These are phyloP conservation scores for Lentinula sp. DNA, from an alignment of 768 basidiomycete genomes.

Conservation along the genomic window DNA sequence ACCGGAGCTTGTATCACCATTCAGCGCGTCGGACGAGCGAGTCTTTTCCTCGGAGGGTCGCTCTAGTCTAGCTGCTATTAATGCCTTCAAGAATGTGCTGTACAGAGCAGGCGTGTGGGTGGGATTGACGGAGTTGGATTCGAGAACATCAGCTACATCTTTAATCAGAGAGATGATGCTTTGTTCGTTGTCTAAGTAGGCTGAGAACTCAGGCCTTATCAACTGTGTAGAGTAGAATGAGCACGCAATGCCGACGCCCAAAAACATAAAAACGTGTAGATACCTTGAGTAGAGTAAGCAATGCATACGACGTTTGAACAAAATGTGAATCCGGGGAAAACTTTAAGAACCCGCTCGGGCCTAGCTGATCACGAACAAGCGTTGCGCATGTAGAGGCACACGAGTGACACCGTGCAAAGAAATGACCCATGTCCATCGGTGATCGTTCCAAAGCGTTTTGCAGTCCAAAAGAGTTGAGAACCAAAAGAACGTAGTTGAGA, in stretches of 20 bases:
- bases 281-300: slow-evolving; percentile 89
- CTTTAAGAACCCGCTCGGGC: slow-evolving; percentile 67
- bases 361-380: slow-evolving; percentile 74
- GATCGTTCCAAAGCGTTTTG: slow-evolving; percentile 89
- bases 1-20: background rate
- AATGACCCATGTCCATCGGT: slow-evolving; percentile 70
- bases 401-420: slow-evolving; percentile 74
- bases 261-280: slow-evolving; percentile 5
- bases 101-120: slow-evolving; percentile 90
- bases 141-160: slow-evolving; percentile 78
- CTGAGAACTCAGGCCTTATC: slow-evolving; percentile 77
- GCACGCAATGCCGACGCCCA: background rate
- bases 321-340: slow-evolving; percentile 90
- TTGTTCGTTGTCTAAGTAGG: slow-evolving; percentile 69
- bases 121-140: slow-evolving; percentile 68
- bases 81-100: slow-evolving; percentile 72
- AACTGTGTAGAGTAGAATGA: slow-evolving; percentile 37
- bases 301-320: slow-evolving; percentile 89
- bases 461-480: slow-evolving; percentile 92
- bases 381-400: slow-evolving; percentile 65
- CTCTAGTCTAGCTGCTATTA: slow-evolving; percentile 53
- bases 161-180: slow-evolving; percentile 64
- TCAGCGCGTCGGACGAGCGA: background rate
- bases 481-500: slow-evolving; percentile 79
- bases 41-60: background rate